Base-by-base conservation (phyloP, 371 early-diverging fungal genomes). In the Mortierella sp. region DNA sequence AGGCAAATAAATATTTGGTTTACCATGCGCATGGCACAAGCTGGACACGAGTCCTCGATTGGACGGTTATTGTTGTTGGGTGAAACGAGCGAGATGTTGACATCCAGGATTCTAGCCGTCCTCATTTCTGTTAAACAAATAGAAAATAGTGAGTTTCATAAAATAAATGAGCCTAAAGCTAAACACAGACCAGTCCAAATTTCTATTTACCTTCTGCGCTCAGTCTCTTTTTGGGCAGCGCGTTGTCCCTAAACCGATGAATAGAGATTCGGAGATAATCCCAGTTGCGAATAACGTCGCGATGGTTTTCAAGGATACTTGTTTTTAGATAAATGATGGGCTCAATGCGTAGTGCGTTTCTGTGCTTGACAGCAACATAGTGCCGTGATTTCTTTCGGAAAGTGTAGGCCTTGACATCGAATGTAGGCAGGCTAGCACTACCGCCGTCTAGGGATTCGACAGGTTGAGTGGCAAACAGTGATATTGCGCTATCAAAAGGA, bases 251-350 rank as follows among this genome's bases (percentile, higher is more conserved):
- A 68, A 80, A 80, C 8, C 80, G 67, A 45, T 80, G 64, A 13
- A 71, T 64, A 0, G 62, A 54, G 54, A 80, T 68, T 2, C 80
- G 67, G 12, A 80, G 58, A 37, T 74, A 80, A 34, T 80, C 80
- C 80, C 80, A 80, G 26, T 74, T 70, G 49, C 70, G 66, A 17
- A 80, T 58, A 0, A 74, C 68, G 0, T 74, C 62, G 15, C 74
- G 66, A 15, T 71, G 58, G 7, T 67, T 40, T 37, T 80, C 75
- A 22, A 80, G 47, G 15, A 80, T 75, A n/a, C 75, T 70, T 10
- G 80, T 80, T 47, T 68, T 80, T 43, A 80, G 71, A 40, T 80
- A 80, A 54, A 80, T 80, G 49, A 80, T 80, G n/a, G 80, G 80
- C 34, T 80, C 80, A 26, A 80, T 80, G 0, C 80, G 58, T 4